Evolutionary conservation across 345 rosid species (phyloP), one percentile per base, ranked within the genome.

Genomic region (Sisymbrium irio): DNA sequence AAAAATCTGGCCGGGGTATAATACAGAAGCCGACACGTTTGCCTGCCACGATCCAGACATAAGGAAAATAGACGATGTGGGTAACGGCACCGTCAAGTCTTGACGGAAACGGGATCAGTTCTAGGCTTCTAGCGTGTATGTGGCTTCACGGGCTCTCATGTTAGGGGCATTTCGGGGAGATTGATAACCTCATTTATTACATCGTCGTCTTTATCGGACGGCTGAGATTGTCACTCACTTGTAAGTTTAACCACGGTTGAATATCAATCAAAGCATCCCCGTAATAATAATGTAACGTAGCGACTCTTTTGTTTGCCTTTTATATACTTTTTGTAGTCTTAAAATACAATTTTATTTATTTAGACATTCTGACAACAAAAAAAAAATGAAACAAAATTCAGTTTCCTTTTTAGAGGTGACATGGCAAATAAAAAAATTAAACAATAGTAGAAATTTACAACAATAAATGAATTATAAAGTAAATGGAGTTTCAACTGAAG

Each of bases 1-100:
- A 46, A 58, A 41, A 55, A 9, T 41, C 35, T 74, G 79, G 74
- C 75, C 49, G 73, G 79, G 59, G 71, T 74, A 41, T 54, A 42
- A 53, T 68, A 45, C 65, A 62, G 75, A 46, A 76, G 71, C 76
- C 79, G 71, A 76, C 80, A 70, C 80, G 76, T 76, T 76, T 76
- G 80, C 80, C 80, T 76, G 76, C 80, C 76, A 76, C 61, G 80
- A 76, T 76, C 71, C 80, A 37, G 80, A 76, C 79, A 76, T 1
- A 28, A 70, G 65, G 9, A 58, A 65, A 69, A 53, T 42, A 61
- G 37, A 67, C 62, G 73, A 67, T 27, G 45, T 69, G 37, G 5
- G 44, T 62, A 55, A 76, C 65, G 65, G 76, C 71, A 67, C 73
- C 78, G 73, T 75, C 58, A 67, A 75, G 8, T 50, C 14, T 39